Evolutionary conservation across 768 basidiomycete species (phyloP), one percentile per base, ranked within the genome.

Genomic region (Dioszegia hungarica): DNA sequence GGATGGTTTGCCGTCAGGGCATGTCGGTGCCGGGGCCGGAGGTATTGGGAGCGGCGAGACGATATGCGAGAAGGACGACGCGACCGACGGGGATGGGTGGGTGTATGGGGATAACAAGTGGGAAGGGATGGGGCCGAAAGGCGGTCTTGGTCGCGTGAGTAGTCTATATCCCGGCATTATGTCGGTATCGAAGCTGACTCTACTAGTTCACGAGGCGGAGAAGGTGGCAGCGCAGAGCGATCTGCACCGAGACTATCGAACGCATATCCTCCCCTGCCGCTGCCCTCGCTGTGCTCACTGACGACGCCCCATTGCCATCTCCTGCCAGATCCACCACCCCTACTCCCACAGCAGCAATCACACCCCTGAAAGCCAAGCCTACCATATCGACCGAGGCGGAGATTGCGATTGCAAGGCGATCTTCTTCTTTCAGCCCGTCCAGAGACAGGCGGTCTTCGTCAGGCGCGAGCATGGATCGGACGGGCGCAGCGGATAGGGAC

Each of bases 21-120:
- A n/a, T n/a, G n/a, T n/a, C n/a, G 34, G 28, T 5, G 19, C 11
- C n/a, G n/a, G 38, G 22, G 22, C 17, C 6, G 20, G 15, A 28
- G 19, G 24, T 14, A 48, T 45, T 4, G 40, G 27, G 9, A 15
- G 34, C 27, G 34, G 31, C 25, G 67, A 67, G 40, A 57, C 61
- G 2, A 63, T 72, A 22, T 55, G 51, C 20, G 68, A 69, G 49
- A 56, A 43, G 22, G 70, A 72, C 45, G 70, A 67, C 20, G 53
- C 29, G 9, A 94, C 91, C 1, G 92, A 97, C 70, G 71, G 80
- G 3, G 90, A 93, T 59, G 92, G 92, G 3, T 97, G 92, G 92
- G 82, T 91, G 5, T 95, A 91, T 67, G 87, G 85, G 1, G 92
- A 93, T 64, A 97, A 97, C 74, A 94, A 95, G 73, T 97, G 92